Evolutionary conservation across 345 rosid species (phyloP), one percentile per base, ranked within the genome.

Genomic region (Lepidium didymum): DNA sequence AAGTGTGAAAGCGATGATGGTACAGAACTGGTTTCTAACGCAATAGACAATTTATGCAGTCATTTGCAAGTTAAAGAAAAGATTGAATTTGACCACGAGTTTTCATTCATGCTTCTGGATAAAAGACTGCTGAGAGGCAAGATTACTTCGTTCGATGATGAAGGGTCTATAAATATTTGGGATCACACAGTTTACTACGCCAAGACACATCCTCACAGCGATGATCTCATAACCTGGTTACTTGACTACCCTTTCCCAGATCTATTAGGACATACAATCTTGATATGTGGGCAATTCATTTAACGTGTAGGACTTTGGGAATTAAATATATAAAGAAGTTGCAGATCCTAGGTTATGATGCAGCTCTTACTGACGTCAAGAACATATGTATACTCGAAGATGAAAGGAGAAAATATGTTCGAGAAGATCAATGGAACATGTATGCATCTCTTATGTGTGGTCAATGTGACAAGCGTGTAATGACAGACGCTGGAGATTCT

Each of bases 211-310:
- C 8, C 25, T 52, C 70, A 53, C n/a, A 42, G 62, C 31, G 70
- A 15, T 53, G 31, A 41, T 16, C 54, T 66, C 10, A 2, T 66
- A 54, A 12, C 18, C 18, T 66, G 70, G 62, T 42, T 66, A 41
- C 5, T 2, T 0, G 33, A 66, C 2, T 31, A 6, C 41, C 10
- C 33, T 42, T 54, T 34, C 62, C 61, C 34, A 38, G 29, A 65
- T 31, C 41, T 10, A 52, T 65, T 10, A 40, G 41, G 40, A 21
- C 29, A 66, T 34, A 54, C 49, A 53, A 31, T 42, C 4, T 66
- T 53, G 52, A 66, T 52, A 54, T 66, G 7, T 54, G 53, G 70
- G 41, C 61, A 54, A 13, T 53, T 42, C 70, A 40, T n/a, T n/a
- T n/a, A n/a, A n/a, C 13, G 3, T 31, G 52, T 34, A 42, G 53